phyloP scores from a whole-genome alignment of 352 stramenopile genomes.

The Globisporangium paddicum region DNA sequence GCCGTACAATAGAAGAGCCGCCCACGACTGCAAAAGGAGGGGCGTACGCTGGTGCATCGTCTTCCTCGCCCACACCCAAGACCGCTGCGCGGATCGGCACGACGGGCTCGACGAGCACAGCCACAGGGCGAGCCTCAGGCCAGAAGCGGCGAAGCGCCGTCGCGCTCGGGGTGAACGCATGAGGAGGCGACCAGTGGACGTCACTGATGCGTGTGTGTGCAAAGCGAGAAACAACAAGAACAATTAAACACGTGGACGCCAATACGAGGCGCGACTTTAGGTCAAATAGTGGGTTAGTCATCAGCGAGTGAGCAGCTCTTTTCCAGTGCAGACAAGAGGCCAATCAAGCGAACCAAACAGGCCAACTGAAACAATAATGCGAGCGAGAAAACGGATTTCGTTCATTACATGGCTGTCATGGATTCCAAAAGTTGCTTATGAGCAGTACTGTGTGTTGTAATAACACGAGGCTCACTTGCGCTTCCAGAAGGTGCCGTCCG shows the following conservation, averaged over 20 bases:
- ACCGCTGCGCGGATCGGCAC: constrained; percentile 30
- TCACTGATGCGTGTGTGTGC: constrained; percentile 8
- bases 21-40: constrained; percentile 2
- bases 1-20: constrained; percentile 39
- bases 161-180: constrained; percentile 80
- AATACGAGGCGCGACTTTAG: constrained; percentile 1
- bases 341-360: constrained; percentile 9
- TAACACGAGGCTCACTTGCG: constrained; percentile 36
- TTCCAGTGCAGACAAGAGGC: neutral
- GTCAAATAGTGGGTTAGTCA: constrained; percentile 7
- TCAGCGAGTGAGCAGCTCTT: constrained; percentile 1
- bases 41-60: constrained; percentile 10
- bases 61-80: constrained; percentile 9
- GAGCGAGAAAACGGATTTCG: neutral
- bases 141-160: constrained; percentile 79
- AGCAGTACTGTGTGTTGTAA: neutral
- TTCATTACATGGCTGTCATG: neutral
- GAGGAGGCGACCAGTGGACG: constrained; percentile 14
- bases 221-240: constrained; percentile 16
- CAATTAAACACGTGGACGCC: neutral
- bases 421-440: neutral
- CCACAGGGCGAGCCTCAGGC: constrained; percentile 48
- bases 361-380: constrained; percentile 14
- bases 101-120: constrained; percentile 7
- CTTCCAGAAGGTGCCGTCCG: constrained; percentile 83